These are phyloP conservation scores for Heritiera littoralis DNA, from an alignment of 345 rosid species.

Conservation along the genomic window DNA sequence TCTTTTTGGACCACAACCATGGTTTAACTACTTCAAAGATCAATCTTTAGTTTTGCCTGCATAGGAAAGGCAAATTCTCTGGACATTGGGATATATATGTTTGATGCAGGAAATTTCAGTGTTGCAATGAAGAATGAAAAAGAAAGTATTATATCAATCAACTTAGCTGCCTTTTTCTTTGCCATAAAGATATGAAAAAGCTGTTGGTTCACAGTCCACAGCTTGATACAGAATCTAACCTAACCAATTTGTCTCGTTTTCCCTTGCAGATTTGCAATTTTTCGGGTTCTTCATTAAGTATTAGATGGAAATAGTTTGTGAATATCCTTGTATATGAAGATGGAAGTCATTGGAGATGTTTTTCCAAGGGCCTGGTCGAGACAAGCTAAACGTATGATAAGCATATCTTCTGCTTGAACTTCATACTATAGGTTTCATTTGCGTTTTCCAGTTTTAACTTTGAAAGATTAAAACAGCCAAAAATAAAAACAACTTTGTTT, in stretches of 20 bases:
- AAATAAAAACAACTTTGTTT: too few relatives aligned
- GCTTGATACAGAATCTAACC: slow-evolving; percentile 17
- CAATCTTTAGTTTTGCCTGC: not conserved
- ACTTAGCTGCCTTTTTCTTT: not conserved
- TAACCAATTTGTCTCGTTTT: slow-evolving; percentile 13
- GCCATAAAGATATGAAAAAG: slow-evolving; percentile 1
- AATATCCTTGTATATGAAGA: not conserved
- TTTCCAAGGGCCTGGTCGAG: not conserved
- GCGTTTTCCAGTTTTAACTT: too few relatives aligned
- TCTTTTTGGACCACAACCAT: slow-evolving; percentile 1
- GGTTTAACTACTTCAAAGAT: not conserved
- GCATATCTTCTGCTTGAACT: not conserved
- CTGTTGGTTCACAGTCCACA: not conserved
- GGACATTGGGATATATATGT: not conserved
- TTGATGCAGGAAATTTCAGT: not conserved
- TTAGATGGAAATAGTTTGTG: not conserved
- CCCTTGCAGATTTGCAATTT: not conserved
- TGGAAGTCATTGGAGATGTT: not conserved
- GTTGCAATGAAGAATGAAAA: too few relatives aligned
- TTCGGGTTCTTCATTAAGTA: not conserved
- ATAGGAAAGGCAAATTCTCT: not conserved
- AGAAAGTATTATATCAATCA: too few relatives aligned
- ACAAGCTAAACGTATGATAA: not conserved
- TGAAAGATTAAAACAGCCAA: too few relatives aligned
- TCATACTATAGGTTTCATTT: too few relatives aligned